These are phyloP conservation scores for Elongisporangium prolatum DNA, from an alignment of 352 stramenopile genomes.

Conservation along the genomic window DNA sequence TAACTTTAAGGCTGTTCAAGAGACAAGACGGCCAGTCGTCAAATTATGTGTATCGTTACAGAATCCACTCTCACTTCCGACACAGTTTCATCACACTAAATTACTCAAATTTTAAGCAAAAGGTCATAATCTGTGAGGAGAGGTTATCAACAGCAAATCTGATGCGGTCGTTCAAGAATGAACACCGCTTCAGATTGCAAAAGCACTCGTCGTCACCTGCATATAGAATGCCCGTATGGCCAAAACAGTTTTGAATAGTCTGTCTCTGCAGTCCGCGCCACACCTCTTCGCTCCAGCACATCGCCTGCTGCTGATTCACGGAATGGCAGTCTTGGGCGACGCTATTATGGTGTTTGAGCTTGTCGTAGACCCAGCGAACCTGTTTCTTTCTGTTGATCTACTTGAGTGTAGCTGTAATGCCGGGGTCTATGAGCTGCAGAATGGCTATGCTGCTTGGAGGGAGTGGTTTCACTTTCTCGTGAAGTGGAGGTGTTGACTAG, in stretches of 20 bases:
- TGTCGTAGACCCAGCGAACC: conserved; percentile 1
- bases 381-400: conserved; percentile 4
- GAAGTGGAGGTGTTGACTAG: background rate
- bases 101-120: no score
- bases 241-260: conserved; percentile 11
- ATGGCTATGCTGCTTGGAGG: conserved; percentile 7
- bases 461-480: conserved; percentile 3
- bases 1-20: no score
- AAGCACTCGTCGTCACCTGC: conserved; percentile 8
- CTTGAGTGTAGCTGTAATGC: conserved; percentile 8
- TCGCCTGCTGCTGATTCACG: conserved; percentile 2
- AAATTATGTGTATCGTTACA: no score
- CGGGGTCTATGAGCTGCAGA: conserved; percentile 1
- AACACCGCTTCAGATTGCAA: background rate
- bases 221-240: conserved; percentile 7
- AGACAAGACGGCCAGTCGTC: no score
- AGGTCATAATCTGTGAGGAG: no score
- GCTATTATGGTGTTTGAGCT: background rate
- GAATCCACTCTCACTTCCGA: no score
- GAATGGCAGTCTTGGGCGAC: conserved; percentile 1
- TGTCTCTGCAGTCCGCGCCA: conserved; percentile 2
- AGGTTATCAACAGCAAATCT: no score
- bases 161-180: no score
- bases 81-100: no score
- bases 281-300: conserved; percentile 5